phyloP scores from a whole-genome alignment of 2,329 filamentous ascomycete genomes.

The Trichophyton benhamiae region DNA sequence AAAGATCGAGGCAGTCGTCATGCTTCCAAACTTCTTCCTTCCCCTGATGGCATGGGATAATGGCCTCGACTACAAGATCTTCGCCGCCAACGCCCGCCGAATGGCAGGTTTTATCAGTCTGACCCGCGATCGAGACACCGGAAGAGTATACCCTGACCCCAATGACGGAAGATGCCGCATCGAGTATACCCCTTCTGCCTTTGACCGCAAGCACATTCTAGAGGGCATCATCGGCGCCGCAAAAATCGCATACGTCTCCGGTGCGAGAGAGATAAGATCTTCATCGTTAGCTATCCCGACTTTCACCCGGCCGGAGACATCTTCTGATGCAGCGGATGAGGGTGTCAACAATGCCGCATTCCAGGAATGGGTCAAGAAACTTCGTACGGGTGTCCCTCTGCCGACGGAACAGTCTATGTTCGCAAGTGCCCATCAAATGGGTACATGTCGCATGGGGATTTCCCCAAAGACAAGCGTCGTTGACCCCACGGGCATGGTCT shows the following conservation, averaged over 20 bases:
- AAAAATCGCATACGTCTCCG: slow-evolving; percentile 65
- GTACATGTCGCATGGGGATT: slow-evolving; percentile 38
- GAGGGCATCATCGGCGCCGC: slow-evolving; percentile 59
- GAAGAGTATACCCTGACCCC: slow-evolving; percentile 61
- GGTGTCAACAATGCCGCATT: slow-evolving; percentile 45
- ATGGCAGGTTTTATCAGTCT: slow-evolving; percentile 63
- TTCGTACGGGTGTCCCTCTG: slow-evolving; percentile 37
- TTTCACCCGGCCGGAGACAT: slow-evolving; percentile 42
- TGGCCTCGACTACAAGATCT: slow-evolving; percentile 60
- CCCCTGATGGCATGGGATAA: slow-evolving; percentile 53
- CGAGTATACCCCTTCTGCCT: slow-evolving; percentile 56
- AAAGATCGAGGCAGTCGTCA: slow-evolving; percentile 65
- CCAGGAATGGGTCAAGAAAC: slow-evolving; percentile 41
- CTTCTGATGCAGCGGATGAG: slow-evolving; percentile 18
- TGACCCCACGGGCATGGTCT: slow-evolving; percentile 35
- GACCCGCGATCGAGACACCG: slow-evolving; percentile 62
- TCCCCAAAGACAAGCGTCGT: slow-evolving; percentile 33
- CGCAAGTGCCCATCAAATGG: slow-evolving; percentile 42
- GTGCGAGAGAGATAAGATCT: slow-evolving; percentile 67
- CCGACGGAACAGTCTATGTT: slow-evolving; percentile 33
- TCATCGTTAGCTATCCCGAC: slow-evolving; percentile 49
- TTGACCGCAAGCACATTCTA: slow-evolving; percentile 60
- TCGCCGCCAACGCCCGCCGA: slow-evolving; percentile 54
- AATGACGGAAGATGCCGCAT: slow-evolving; percentile 52
- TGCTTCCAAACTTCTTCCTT: slow-evolving; percentile 58